A percentile compares a stretch with the other conserved stretches of the same genome.
These are phyloP conservation scores for Dictyostelium citrinum DNA, from an alignment of 78 protist species.

Conservation along the genomic window DNA sequence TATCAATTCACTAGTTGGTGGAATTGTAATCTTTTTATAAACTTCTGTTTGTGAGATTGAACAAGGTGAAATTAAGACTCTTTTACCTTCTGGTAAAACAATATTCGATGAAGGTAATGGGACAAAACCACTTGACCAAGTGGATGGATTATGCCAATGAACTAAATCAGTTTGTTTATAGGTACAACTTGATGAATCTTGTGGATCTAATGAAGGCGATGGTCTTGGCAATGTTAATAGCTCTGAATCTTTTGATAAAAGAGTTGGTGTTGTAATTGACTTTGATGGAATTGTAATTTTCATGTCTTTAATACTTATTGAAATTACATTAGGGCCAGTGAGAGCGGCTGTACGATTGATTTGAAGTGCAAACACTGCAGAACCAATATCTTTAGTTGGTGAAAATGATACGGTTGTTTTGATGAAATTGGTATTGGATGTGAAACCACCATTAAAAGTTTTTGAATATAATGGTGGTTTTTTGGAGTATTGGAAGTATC, in stretches of 20 bases:
- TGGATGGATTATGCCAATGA: conserved; percentile 75
- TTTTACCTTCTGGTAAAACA: conserved; percentile 27
- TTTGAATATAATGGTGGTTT: neutral
- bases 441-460: conserved; percentile 12
- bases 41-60: conserved; percentile 3
- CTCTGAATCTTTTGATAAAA: conserved; percentile 10
- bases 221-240: neutral
- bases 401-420: neutral
- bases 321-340: neutral
- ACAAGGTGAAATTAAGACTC: conserved; percentile 51
- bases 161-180: neutral
- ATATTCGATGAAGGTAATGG: conserved; percentile 34
- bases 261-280: conserved; percentile 2
- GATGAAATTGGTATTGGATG: neutral
- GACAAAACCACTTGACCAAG: conserved; percentile 48
- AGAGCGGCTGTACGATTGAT: neutral
- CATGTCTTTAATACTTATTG: neutral
- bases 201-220: neutral
- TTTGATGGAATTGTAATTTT: neutral
- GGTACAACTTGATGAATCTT: conserved; percentile 29
- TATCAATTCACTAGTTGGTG: conserved; percentile 7
- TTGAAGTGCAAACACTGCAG: neutral
- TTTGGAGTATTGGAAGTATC: neutral
- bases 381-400: neutral
- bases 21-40: conserved; percentile 40